Evolutionary conservation across 2,329 filamentous ascomycete genomes (phyloP), one percentile per base, ranked within the genome.

Genomic region (Pyricularia grisea): DNA sequence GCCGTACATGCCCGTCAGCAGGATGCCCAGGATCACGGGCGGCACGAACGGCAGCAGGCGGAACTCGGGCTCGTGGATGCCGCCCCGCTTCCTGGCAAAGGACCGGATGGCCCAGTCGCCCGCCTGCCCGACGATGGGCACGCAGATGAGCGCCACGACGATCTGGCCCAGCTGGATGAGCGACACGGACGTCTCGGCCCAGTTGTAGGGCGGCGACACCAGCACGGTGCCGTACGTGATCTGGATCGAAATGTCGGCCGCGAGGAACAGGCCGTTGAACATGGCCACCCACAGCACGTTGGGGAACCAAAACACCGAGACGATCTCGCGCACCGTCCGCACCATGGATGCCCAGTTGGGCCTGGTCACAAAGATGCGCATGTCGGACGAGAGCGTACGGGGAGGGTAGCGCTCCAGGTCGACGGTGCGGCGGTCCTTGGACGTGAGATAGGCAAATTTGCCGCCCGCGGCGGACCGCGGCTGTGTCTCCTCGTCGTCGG

Each of bases 231-330:
- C 75, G 69, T 81, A 82, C 0, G 79, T 81, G 0, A 79, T 81
- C 7, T 77, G 77, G 23, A 82, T 77, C n/a, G 78, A 79, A 27
- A 82, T 77, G 69, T 81, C 81, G 66, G 78, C 75, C 1, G 80
- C 80, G 17, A 70, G 65, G 4, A 65, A 65, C 12, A 71, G 58
- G 20, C 69, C 68, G 60, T 70, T 70, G 17, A 70, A 66, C 58
- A 67, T 55, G 36, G 70, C 17, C 27, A 65, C 68, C 68, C 64
- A 67, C n/a, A 69, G 64, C 1, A 69, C 42, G 64, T 66, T 50
- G 27, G 67, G 67, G 67, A 65, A 68, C 27, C 50, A 65, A 27
- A 70, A 63, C n/a, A 70, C 66, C 1, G 66, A 67, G 17, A 60
- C 66, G 65, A 70, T 70, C n/a, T 68, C 65, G 9, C 63, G 66